Evolutionary conservation across 768 basidiomycete genomes (phyloP), one percentile per base, ranked within the genome.

Genomic region (Vararia minispora): DNA sequence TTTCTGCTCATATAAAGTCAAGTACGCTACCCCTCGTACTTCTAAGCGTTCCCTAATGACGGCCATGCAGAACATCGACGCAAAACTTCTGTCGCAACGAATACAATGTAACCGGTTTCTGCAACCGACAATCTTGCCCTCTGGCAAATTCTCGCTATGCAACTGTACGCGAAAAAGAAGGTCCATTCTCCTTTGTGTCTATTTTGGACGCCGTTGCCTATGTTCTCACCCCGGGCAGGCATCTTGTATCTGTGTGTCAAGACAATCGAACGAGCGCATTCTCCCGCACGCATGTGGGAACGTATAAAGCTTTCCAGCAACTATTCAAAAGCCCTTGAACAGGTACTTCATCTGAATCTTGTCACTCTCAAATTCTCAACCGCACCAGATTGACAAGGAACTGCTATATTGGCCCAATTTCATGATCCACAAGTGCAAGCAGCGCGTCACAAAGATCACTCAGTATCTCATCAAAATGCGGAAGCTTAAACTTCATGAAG

Each of bases 1-100:
- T 52, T 97, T 97, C 60, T 99, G 95, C 67, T 95, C 94, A 0
- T 99, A 94, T 63, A 98, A 97, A 84, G 92, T 99, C 70, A 98
- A 94, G 94, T 92, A 51, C 57, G 87, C 67, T 8, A 21, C 4
- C 7, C 35, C 13, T 23, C 23, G 21, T 14, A 16, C 13, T 35
- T 33, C 46, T 44, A 37, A 49, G 37, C 13, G 21, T 44, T 40
- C 48, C 38, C 30, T 6, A 11, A 8, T n/a, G 24, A 44, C 24
- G 42, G 12, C 28, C 22, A 10, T 32, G 11, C 57, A 94, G 91
- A 60, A 94, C 94, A 1, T 67, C 77, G 2, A 95, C 90, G 2
- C 94, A 98, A 61, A 97, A 95, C 57, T 98, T 99, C 64, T 98
- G 95, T 63, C 70, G 92, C 38, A 99, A 99, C 60, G 90, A 95